These are phyloP conservation scores for Penicillium carneum DNA, from an alignment of 2,329 filamentous ascomycete genomes.

Conservation along the genomic window DNA sequence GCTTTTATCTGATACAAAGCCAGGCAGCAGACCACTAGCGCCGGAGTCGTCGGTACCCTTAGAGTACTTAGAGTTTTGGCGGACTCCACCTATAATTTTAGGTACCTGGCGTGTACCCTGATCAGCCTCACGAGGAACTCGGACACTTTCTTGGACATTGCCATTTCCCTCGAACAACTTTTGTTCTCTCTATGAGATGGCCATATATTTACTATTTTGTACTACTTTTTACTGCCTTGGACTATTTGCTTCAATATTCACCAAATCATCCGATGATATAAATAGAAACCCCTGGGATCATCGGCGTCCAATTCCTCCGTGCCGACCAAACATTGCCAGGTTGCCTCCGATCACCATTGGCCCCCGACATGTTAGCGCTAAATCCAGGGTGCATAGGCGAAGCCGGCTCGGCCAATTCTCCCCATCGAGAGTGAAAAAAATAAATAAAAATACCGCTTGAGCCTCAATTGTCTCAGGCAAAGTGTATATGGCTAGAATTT, in stretches of 20 bases:
- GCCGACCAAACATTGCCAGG: background rate
- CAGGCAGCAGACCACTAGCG: constrained; percentile 23
- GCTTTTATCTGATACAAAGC: constrained; percentile 19
- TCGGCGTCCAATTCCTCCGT: constrained; percentile 16
- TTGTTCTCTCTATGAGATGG: background rate
- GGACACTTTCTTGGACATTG: background rate
- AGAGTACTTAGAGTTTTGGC: constrained; percentile 4
- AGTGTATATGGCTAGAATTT: background rate
- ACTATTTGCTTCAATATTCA: too few species aligned
- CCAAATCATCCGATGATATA: constrained; percentile 1
- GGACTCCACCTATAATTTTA: background rate
- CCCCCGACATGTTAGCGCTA: constrained; percentile 11
- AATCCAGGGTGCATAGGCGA: background rate
- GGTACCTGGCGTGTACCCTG: constrained; percentile 7
- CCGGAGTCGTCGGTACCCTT: constrained; percentile 9
- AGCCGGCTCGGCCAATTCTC: background rate
- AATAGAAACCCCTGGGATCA: constrained; percentile 23
- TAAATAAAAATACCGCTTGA: background rate
- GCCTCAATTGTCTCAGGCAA: constrained; percentile 13
- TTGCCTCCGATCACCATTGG: constrained; percentile 3
- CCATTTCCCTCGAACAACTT: too few species aligned
- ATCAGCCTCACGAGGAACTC: background rate
- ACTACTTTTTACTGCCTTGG: too few species aligned
- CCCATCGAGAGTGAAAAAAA: background rate
- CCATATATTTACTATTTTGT: background rate